These are phyloP conservation scores for Alternaria hordeiaustralica DNA, from an alignment of 2,329 filamentous ascomycete species.

Conservation along the genomic window DNA sequence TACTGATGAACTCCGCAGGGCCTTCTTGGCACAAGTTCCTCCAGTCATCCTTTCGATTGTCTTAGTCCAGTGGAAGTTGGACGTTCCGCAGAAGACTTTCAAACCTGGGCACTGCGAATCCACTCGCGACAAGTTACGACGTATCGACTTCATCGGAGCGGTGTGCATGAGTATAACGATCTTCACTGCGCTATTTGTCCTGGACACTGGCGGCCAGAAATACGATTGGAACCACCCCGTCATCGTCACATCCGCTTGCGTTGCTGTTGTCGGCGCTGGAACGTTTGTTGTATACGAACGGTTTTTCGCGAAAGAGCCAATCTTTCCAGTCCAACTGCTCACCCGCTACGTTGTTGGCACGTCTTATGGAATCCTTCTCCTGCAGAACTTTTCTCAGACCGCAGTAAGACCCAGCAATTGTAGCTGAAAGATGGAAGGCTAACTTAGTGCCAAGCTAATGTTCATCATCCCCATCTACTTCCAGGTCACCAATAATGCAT, in stretches of 20 bases:
- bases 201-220: background rate
- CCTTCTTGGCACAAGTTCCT: background rate
- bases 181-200: background rate
- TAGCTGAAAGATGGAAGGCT: constrained; percentile 60
- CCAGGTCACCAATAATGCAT: constrained; percentile 65
- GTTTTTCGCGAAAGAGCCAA: background rate
- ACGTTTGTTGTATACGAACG: background rate
- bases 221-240: background rate
- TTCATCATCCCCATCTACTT: constrained; percentile 51
- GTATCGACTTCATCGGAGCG: background rate
- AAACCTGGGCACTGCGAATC: background rate
- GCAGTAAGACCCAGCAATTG: constrained; percentile 30
- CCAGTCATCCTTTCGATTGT: background rate
- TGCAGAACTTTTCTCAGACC: constrained; percentile 37
- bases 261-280: background rate
- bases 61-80: background rate
- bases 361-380: constrained; percentile 60
- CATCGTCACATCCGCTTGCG: background rate
- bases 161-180: background rate
- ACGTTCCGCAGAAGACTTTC: background rate
- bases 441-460: background rate
- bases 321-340: constrained; percentile 32
- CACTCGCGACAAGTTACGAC: background rate
- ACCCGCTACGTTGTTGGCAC: constrained; percentile 60
- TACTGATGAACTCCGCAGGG: background rate